Percentiles rank a stretch among this genome's conserved stretches.
These are phyloP conservation scores for Metschnikowia gelsemii DNA, from an alignment of 805 yeast species.

Conservation along the genomic window DNA sequence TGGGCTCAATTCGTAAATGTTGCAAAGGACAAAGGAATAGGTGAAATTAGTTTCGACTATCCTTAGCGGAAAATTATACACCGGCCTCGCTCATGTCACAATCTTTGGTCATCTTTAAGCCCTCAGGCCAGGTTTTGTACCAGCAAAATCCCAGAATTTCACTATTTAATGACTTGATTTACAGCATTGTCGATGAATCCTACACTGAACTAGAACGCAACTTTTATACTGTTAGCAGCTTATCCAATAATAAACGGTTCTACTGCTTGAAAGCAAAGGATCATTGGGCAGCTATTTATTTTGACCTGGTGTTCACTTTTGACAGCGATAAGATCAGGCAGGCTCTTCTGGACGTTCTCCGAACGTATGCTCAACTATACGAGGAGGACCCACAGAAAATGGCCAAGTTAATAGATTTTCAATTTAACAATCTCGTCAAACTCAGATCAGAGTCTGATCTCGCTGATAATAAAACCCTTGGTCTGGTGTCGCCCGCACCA, in stretches of 20 bases:
- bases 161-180: conserved; percentile 42
- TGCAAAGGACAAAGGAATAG: too few species aligned
- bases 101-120: conserved; percentile 35
- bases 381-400: conserved; percentile 31
- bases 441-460: conserved; percentile 20
- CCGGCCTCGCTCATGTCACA: too few species aligned
- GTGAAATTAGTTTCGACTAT: too few species aligned
- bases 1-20: too few species aligned
- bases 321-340: conserved; percentile 38
- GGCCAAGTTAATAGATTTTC: conserved; percentile 37
- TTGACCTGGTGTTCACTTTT: conserved; percentile 39
- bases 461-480: neutral
- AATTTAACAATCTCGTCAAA: conserved; percentile 39
- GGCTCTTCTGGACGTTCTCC: conserved; percentile 33
- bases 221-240: conserved; percentile 31
- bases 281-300: conserved; percentile 36
- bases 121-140: conserved; percentile 38
- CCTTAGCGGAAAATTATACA: too few species aligned
- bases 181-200: conserved; percentile 36
- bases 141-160: conserved; percentile 35
- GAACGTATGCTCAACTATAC: conserved; percentile 30
- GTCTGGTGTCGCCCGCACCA: neutral
- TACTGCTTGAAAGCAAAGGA: conserved; percentile 30
- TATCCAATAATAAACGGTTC: conserved; percentile 32
- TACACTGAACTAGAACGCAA: conserved; percentile 32